Base-by-base conservation (phyloP, 495 filamentous ascomycete species). In the Aspergillus incahuasiensis region DNA sequence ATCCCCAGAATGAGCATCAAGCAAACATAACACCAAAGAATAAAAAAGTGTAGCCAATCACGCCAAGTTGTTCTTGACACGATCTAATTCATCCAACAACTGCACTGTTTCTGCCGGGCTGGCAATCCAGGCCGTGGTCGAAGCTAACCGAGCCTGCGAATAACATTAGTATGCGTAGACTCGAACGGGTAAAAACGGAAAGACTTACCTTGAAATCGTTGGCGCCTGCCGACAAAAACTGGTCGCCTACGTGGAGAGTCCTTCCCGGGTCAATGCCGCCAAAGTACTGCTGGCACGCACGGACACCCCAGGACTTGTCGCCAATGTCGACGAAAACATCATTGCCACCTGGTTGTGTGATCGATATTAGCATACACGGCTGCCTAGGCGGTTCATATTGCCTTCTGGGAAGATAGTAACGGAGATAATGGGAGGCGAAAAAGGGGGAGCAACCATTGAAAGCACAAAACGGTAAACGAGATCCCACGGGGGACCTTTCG, bases 311-410 rank as follows among this genome's bases (percentile, higher is more conserved):
- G 39, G 86, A 87, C 68, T 99, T 99, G 69, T 99, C 95, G 46
- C 95, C 95, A 61, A 99, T 97, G 71, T 99, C 95, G 35, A 99
- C 92, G 66, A 99, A 99, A 20, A 97, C 90, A 66, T 97, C 91
- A 54, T 95, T 92, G 7, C 92, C 92, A 20, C 91, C 81, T 82
- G 46, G 15, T 24, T 8, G 9, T 15, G 13, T 5, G 22, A 43
- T 13, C 5, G 21, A 30, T 4, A 30, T 55, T 55, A 56, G 28
- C n/a, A 30, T 56, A 40, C 20, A 40, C 1, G 11, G 48, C 20
- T 38, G 18, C 21, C 18, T 18, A 34, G 52, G 8, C 6, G 35
- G n/a, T 45, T 51, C 21, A 51, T 20, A 12, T 40, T 8, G 5
- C 34, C 13, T 24, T 40, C 20, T 25, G 47, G 12, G 18, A 20